Base-by-base conservation (phyloP, 176 grass and related monocot genomes). In the Thinopyrum elongatum region DNA sequence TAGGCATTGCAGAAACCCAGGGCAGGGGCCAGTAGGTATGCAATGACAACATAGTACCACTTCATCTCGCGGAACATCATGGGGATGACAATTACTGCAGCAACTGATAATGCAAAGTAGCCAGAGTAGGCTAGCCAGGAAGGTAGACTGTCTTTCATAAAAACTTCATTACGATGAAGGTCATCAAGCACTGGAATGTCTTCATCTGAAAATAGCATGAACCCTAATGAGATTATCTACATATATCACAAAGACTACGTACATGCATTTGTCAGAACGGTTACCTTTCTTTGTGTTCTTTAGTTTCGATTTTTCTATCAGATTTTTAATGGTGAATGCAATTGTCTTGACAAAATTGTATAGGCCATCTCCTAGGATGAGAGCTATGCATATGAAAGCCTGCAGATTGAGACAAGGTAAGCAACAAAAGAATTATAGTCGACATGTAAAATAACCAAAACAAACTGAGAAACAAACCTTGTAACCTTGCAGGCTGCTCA, bases 1-100 rank as follows among this genome's bases (percentile, higher is more conserved):
- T 99, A 99, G 46, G 97, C 97, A 34, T 99, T 99, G 85, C 97
- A 99, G 87, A 99, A 99, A 31, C 97, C 92, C n/a, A 99, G 86
- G 27, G 92, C 83, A 12, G 97, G 97, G 29, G 97, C 97, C 33
- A 99, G 79, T 78, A 94, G 49, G 63, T 99, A 99, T 34, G 97
- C 92, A 78, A 99, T 87, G 70, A 99, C 41, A 80, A 94, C 87
- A 62, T 96, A 99, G 89, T 94, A 94, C 97, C 97, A 99, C 79
- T 91, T 99, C 90, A 99, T 84, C 86, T 94, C 86, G 28, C 14
- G 85, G 90, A 99, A 96, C 94, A 99, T 99, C 36, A 94, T 65
- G 26, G 97, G 94, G 86, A 99, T 93, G 14, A 53, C 25, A 64
- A 96, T 67, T 63, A 91, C 73, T 23, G 97, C 86, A 57, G 88